These are phyloP conservation scores for Clavispora asparagi DNA, from an alignment of 805 yeast genomes.

Conservation along the genomic window DNA sequence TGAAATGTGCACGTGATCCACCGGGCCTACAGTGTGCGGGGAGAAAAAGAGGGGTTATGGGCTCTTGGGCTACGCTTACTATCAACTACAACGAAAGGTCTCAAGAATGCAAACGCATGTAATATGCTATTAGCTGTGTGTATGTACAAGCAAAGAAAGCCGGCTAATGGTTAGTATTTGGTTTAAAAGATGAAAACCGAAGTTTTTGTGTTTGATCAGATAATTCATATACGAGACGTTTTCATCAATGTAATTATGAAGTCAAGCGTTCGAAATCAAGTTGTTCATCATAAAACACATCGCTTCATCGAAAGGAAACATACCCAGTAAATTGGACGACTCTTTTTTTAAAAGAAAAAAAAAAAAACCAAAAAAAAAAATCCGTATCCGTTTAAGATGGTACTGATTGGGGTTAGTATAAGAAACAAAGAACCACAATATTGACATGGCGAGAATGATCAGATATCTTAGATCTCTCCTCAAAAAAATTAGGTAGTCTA, in stretches of 20 bases:
- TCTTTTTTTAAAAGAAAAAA: neutral
- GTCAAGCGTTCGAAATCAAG: constrained; percentile 26
- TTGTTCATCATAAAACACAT: constrained; percentile 17
- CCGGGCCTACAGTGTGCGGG: too few relatives aligned
- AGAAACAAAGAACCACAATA: constrained; percentile 1
- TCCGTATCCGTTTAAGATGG: neutral
- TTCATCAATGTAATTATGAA: constrained; percentile 23
- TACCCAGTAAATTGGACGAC: constrained; percentile 4
- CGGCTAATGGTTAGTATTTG: neutral
- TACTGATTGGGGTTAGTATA: neutral
- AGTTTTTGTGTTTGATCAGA: constrained; percentile 8
- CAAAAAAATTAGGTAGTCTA: constrained; percentile 36
- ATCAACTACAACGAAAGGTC: neutral
- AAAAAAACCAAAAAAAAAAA: constrained; percentile 1
- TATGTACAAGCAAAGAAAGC: neutral
- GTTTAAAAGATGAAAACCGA: neutral
- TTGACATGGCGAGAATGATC: constrained; percentile 7
- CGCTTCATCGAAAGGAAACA: constrained; percentile 1
- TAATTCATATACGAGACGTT: constrained; percentile 15
- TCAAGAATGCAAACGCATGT: neutral
- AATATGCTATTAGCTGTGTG: neutral
- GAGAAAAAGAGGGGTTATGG: too few relatives aligned
- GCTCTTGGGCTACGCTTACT: neutral
- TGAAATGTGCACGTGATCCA: neutral
- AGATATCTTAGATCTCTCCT: constrained; percentile 31